These are phyloP conservation scores for Colletotrichum sp. DNA, from an alignment of 2,329 filamentous ascomycete species.

Conservation along the genomic window DNA sequence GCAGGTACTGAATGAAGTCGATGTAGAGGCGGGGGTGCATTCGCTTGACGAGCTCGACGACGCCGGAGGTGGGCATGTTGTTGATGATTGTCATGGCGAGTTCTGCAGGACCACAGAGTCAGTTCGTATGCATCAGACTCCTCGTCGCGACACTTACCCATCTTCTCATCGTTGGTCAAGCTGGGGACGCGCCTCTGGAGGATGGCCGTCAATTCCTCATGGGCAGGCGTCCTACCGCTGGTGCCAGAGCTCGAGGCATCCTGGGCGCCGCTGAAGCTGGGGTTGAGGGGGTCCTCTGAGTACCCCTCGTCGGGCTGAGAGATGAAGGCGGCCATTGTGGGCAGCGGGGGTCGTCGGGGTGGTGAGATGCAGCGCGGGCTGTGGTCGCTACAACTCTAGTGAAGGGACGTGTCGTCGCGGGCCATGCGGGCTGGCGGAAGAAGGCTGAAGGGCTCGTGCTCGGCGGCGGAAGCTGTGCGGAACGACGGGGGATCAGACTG, in stretches of 20 bases:
- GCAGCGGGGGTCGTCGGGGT: background rate
- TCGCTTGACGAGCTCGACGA: slow-evolving; percentile 80
- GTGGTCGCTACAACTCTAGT: slow-evolving; percentile 1
- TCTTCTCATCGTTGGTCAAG: slow-evolving; percentile 35
- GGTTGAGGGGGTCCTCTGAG: slow-evolving; percentile 73
- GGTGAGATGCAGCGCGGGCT: background rate
- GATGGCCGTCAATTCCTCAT: background rate
- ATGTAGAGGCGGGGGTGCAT: slow-evolving; percentile 87
- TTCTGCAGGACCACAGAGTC: slow-evolving; percentile 55
- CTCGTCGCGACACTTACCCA: slow-evolving; percentile 40
- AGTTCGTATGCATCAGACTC: background rate
- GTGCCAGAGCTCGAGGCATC: slow-evolving; percentile 27
- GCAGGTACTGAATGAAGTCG: slow-evolving; percentile 86
- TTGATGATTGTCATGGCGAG: slow-evolving; percentile 80
- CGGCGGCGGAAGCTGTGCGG: background rate
- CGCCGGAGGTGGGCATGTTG: slow-evolving; percentile 78
- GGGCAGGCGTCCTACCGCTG: slow-evolving; percentile 22
- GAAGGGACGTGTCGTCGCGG: background rate
- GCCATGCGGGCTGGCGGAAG: slow-evolving; percentile 7
- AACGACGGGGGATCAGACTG: background rate
- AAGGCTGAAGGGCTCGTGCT: slow-evolving; percentile 10
- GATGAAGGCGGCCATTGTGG: slow-evolving; percentile 28
- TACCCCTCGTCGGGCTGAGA: slow-evolving; percentile 82
- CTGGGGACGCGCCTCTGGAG: background rate
- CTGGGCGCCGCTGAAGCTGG: slow-evolving; percentile 35